Conservation (phyloP, 2,329 filamentous ascomycete species). For the Cladosporium oxysporum region DNA sequence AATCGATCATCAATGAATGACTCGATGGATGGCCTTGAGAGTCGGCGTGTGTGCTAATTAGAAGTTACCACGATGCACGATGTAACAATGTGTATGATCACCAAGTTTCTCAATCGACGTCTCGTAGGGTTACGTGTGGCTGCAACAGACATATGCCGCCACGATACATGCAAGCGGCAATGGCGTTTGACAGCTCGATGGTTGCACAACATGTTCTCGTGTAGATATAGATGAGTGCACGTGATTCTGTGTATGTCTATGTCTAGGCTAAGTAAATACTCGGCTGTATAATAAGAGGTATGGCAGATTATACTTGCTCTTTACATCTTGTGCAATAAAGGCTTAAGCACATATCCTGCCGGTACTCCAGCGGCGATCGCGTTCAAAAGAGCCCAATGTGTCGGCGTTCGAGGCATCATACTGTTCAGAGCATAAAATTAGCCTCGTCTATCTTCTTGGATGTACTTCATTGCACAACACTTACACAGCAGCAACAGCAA, state of each 20-base stretch:
- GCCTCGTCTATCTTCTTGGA: background rate
- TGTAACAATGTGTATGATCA: background rate
- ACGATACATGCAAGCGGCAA: background rate
- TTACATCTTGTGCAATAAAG: constrained; percentile 4
- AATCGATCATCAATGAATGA: background rate
- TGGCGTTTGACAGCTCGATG: background rate
- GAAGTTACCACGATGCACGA: background rate
- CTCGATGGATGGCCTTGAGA: background rate
- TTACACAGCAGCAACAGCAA: constrained; percentile 17
- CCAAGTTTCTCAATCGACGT: background rate
- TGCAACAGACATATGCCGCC: background rate
- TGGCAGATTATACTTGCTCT: background rate
- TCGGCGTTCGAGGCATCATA: constrained; percentile 9
- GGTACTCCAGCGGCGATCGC: constrained; percentile 13
- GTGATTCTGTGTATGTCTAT: background rate
- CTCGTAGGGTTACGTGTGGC: background rate
- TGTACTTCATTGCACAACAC: background rate
- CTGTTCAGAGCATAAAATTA: background rate
- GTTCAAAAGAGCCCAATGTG: constrained; percentile 15
- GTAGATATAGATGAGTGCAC: background rate
- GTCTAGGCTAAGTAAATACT: background rate
- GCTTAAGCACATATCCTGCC: constrained; percentile 6
- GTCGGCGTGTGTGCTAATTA: background rate
- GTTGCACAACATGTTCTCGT: background rate
- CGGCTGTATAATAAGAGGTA: background rate